These are phyloP conservation scores for Bifiguratus adelaidae DNA, from an alignment of 192 early-diverging fungal genomes.

Conservation along the genomic window DNA sequence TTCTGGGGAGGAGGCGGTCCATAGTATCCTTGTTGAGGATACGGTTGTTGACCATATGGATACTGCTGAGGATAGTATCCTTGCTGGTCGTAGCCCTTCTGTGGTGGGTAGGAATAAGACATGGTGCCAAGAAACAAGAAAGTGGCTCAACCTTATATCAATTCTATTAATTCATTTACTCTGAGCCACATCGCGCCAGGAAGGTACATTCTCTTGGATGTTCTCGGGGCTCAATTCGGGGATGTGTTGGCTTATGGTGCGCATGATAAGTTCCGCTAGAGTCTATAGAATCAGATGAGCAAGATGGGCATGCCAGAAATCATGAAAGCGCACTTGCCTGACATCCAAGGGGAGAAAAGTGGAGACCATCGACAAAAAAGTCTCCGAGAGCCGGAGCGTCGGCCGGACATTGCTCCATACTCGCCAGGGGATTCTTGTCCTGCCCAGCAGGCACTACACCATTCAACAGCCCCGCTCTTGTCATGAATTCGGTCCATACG, in stretches of 20 bases:
- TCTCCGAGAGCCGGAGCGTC: conserved; percentile 12
- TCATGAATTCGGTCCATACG: conserved; percentile 26
- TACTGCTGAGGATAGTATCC: conserved; percentile 8
- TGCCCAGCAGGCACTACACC: conserved; percentile 7
- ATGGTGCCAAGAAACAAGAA: too few relatives aligned
- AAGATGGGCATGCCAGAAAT: neutral
- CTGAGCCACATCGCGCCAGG: conserved; percentile 21
- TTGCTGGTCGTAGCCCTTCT: too few relatives aligned
- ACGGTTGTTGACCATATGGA: neutral
- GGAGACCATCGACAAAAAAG: conserved; percentile 44
- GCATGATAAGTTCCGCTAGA: conserved; percentile 24
- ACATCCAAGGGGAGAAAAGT: conserved; percentile 41
- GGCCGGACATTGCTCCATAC: neutral
- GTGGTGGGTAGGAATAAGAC: too few relatives aligned
- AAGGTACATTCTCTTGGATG: conserved; percentile 26
- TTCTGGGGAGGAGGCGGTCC: neutral
- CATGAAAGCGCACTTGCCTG: conserved; percentile 14
- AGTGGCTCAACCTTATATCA: too few relatives aligned
- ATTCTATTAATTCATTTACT: too few relatives aligned
- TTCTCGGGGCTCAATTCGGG: conserved; percentile 39
- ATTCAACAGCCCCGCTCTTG: conserved; percentile 18
- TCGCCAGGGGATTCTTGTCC: neutral
- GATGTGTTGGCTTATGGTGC: conserved; percentile 21
- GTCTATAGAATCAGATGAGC: conserved; percentile 7
- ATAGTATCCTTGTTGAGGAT: conserved; percentile 1